Base-by-base conservation (phyloP, 257 asterid genomes). In the Craterostigma plantagineum region DNA sequence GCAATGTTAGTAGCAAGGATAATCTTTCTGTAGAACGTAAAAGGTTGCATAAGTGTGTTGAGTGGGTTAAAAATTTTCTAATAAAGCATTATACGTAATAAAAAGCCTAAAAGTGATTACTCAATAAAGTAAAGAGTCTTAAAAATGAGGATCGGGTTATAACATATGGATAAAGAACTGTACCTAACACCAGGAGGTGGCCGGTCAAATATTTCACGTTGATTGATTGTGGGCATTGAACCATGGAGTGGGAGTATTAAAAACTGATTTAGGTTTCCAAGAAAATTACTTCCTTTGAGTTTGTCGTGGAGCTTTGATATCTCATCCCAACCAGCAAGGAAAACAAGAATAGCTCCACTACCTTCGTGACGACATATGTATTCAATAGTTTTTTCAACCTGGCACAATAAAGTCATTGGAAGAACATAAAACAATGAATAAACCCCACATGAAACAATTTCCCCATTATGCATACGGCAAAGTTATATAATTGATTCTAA, bases 271-370 rank as follows among this genome's bases (percentile, higher is more conserved):
- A 73, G 41, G 66, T 76, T 68, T 37, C 93, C 76, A 48, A 87
- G 77, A 48, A 72, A 49, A 50, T 23, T 51, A 48, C 79, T 74
- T 16, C 54, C 82, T 66, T 63, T 82, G 63, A 82, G 60, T 60
- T 67, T 79, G 59, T 82, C 92, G 55, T 60, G 76, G 64, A 87
- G 69, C 73, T 82, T 82, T 40, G 98, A 76, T 46, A 87, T 87
- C 43, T 87, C 98, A 66, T 82, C 95, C 95, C 98, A 87, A 45
- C 98, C 98, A 45, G 93, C 63, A 35, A 87, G 83, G 73, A 87
- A 87, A 48, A 87, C 95, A 56, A 87, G 92, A 59, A 87, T 67
- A 34, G 98, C 98, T 42, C 95, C 98, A 55, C 61, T 62, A 61
- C 74, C 77, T 69, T 79, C 98, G 62, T 64, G 59, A 59, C 81